These are phyloP conservation scores for Leucosporidium creatinivorum DNA, from an alignment of 768 basidiomycete species.

Conservation along the genomic window DNA sequence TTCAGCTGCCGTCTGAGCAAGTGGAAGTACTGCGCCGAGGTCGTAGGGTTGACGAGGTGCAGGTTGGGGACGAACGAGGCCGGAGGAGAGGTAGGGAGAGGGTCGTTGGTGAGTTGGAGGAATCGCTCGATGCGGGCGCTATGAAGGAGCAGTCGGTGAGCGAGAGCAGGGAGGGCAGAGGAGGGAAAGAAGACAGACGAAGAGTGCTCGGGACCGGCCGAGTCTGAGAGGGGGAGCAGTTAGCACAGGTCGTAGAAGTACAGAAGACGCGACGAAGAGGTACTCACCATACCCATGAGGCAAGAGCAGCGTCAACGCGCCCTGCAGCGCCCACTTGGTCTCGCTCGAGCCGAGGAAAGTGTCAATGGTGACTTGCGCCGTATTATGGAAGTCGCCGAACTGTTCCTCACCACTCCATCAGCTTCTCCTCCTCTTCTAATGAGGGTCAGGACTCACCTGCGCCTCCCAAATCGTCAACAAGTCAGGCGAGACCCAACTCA, in stretches of 20 bases:
- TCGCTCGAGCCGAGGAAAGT: conserved; percentile 78
- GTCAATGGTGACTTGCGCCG: conserved; percentile 82
- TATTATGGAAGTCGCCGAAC: conserved; percentile 93
- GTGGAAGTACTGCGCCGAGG: conserved; percentile 88
- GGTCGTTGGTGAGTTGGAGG: conserved; percentile 84
- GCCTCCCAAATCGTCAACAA: conserved; percentile 87
- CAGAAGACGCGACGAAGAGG: background rate
- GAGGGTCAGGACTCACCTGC: conserved; percentile 44
- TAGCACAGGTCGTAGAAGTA: background rate
- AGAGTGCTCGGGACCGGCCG: conserved; percentile 89
- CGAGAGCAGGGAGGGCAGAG: background rate
- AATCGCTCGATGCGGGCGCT: conserved; percentile 75
- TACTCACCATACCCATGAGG: conserved; percentile 58
- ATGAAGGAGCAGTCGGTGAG: background rate
- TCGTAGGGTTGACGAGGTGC: conserved; percentile 83
- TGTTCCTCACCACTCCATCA: conserved; percentile 34
- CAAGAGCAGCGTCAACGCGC: conserved; percentile 72
- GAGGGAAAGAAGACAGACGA: conserved; percentile 36
- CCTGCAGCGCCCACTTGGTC: conserved; percentile 91
- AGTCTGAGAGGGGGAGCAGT: conserved; percentile 49
- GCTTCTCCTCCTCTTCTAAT: background rate
- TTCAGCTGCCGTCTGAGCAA: conserved; percentile 76
- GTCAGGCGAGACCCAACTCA: conserved; percentile 78
- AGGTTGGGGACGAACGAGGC: conserved; percentile 47
- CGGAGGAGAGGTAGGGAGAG: conserved; percentile 44